phyloP scores from a whole-genome alignment of 352 stramenopile genomes.

The Achlya hypogyna region DNA sequence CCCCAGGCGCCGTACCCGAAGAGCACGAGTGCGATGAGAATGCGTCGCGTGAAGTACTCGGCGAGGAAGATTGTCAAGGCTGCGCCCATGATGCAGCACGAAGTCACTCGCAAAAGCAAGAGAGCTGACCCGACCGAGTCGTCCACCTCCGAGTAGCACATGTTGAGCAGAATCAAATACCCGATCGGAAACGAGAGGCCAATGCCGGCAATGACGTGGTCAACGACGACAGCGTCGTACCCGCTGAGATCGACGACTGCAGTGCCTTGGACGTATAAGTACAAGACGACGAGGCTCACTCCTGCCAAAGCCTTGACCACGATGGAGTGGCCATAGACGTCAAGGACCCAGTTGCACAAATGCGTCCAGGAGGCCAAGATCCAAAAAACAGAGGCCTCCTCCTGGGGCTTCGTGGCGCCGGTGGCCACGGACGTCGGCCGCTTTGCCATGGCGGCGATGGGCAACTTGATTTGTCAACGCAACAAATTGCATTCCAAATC shows the following conservation, averaged over 20 bases:
- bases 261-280: conserved; percentile 8
- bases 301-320: conserved; percentile 4
- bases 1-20: conserved; percentile 54
- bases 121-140: conserved; percentile 43
- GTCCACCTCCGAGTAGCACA: conserved; percentile 44
- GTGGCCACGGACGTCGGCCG: no score
- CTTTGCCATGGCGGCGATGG: no score
- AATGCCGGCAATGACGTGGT: conserved; percentile 57
- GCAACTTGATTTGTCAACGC: no score
- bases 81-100: conserved; percentile 50
- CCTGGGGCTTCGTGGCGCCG: no score
- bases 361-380: not conserved
- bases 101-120: conserved; percentile 47
- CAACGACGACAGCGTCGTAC: conserved; percentile 65
- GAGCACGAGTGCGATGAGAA: conserved; percentile 59
- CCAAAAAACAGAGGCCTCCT: not conserved
- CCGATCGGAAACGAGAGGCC: conserved; percentile 47
- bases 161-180: conserved; percentile 60
- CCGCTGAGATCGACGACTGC: conserved; percentile 37
- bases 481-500: no score
- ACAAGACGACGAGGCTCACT: conserved; percentile 4
- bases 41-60: conserved; percentile 61
- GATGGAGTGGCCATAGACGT: conserved; percentile 14
- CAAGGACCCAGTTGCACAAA: not conserved
- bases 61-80: conserved; percentile 66